Base-by-base conservation (phyloP, 2,329 filamentous ascomycete species). In the Fusarium avenaceum region DNA sequence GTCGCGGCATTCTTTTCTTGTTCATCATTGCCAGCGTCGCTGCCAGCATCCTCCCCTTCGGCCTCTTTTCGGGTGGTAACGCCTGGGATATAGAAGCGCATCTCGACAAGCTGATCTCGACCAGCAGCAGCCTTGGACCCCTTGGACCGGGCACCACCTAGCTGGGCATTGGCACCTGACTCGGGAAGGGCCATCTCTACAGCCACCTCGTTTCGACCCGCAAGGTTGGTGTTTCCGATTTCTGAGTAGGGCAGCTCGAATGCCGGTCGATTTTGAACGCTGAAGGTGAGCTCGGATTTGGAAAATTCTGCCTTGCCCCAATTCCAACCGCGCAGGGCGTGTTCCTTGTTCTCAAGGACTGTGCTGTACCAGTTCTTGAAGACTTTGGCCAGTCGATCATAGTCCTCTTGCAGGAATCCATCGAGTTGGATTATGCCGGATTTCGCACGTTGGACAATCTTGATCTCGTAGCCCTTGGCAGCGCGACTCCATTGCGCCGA, bases 341-440 rank as follows among this genome's bases (percentile, higher is more conserved):
- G 96, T 80, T 99, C 96, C 80, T 93, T 93, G 79, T 89, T 92
- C 78, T 98, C 94, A 61, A 99, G 87, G 74, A 90, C 94, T 75
- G 96, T 91, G 81, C 93, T 96, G 82, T 98, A 99, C 93, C 95
- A 98, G 76, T 95, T 92, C 83, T 97, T 98, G 86, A 99, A 97
- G 72, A 96, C 89, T 79, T 97, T 97, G 81, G 85, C 87, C 15
- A 97, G 84, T 56, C 96, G 92, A 71, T 99, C 96, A 72, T 93
- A 92, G 79, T 99, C 95, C 86, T 97, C 94, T 78, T 94, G 91
- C 70, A 93, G 89, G 80, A 99, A 99, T 1, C 96, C 96, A 79
- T 99, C 96, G 47, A 99, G 87, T 79, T 98, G 96, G 57, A 97
- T 90, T 63, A 98, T 89, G 67, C 92, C 92, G 14, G 92, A 92